Evolutionary conservation across 306 rosid genomes (phyloP).

Genomic region (Dicorynia guianensis): DNA sequence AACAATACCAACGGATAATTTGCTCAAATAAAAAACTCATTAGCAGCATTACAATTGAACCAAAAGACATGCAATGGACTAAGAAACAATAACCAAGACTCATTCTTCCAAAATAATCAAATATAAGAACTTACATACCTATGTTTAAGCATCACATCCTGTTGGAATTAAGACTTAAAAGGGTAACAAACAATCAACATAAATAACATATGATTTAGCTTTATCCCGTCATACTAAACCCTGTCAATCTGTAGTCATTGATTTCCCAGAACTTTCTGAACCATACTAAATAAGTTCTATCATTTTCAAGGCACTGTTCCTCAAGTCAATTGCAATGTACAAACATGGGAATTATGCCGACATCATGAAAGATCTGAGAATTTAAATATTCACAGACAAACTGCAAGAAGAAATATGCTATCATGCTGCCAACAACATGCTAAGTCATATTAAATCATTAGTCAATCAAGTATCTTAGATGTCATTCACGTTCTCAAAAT

Average conservation of each 20-base stretch:
- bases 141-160: not conserved
- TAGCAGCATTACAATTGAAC: not conserved
- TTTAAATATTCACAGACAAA: conserved; percentile 2
- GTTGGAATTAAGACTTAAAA: not conserved
- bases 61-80: not conserved
- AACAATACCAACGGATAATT: not conserved
- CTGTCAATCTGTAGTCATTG: not conserved
- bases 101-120: not conserved
- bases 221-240: not conserved
- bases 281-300: not conserved
- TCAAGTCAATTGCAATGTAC: not conserved
- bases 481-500: not conserved
- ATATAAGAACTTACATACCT: not conserved
- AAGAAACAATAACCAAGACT: conserved; percentile 17
- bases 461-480: not conserved
- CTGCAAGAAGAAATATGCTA: not conserved
- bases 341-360: not conserved
- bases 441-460: not conserved
- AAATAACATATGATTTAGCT: not conserved
- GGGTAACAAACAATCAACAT: conserved; percentile 5
- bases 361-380: not conserved
- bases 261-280: not conserved
- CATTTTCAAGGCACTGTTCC: not conserved
- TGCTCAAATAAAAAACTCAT: not conserved
- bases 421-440: not conserved